phyloP scores from a whole-genome alignment of 2,329 filamentous ascomycete genomes.

The Ophiostoma australiae region DNA sequence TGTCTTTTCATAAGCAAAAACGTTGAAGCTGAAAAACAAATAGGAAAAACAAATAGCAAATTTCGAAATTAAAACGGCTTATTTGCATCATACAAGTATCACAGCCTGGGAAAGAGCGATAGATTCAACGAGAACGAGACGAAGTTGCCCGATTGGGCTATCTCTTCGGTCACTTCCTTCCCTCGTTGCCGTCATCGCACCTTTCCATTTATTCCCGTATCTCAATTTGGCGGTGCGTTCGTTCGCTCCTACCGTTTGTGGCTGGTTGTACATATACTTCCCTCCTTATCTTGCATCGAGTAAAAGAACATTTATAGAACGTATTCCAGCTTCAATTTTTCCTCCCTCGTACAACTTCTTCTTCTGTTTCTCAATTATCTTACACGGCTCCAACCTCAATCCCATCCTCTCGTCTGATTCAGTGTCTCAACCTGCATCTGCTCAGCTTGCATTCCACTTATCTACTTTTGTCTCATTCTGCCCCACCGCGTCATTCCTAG shows the following conservation, averaged over 20 bases:
- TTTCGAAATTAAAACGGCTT: not conserved
- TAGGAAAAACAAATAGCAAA: not conserved
- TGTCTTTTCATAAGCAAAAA: not conserved
- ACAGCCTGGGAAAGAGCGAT: slow-evolving; percentile 26
- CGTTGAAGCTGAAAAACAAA: not conserved
- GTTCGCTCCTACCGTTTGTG: not conserved
- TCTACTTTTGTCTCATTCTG: slow-evolving; percentile 2
- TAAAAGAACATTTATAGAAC: not conserved
- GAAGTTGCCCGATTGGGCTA: not conserved
- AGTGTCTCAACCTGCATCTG: not conserved
- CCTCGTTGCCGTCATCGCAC: slow-evolving; percentile 17
- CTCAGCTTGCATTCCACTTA: slow-evolving; percentile 9
- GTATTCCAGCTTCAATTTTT: not conserved
- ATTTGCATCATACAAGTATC: slow-evolving; percentile 15
- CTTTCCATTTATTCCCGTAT: not conserved
- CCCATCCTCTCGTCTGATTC: not conserved
- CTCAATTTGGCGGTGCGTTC: not conserved
- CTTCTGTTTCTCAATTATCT: not conserved
- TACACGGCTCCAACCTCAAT: not conserved
- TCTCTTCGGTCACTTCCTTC: slow-evolving; percentile 4
- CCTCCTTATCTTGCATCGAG: not conserved
- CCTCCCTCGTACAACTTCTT: not conserved
- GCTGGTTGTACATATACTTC: not conserved
- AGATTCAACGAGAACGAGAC: slow-evolving; percentile 24
- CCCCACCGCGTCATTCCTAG: slow-evolving; percentile 11